Percentiles rank a stretch among this genome's conserved stretches.
Evolutionary conservation across 1,284 basidiomycete species (phyloP).

Genomic region (Rhodotorula sp.): DNA sequence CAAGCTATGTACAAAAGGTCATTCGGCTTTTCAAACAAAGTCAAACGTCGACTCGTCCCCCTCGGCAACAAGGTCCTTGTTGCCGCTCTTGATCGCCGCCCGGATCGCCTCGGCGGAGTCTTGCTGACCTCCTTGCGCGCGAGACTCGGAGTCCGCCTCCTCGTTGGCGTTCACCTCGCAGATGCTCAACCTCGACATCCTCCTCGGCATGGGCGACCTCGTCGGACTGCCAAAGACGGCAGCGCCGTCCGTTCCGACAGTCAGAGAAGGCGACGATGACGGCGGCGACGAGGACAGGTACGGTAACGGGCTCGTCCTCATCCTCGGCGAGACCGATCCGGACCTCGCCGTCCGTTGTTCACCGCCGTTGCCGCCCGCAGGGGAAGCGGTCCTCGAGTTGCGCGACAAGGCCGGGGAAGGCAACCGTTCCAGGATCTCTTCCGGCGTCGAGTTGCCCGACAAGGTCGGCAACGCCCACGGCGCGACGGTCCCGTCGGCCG

Average conservation of each 20-base stretch:
- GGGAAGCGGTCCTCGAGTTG: neutral
- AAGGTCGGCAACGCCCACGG: conserved; percentile 29
- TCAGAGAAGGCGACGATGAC: too few relatives aligned
- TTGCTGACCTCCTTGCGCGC: neutral
- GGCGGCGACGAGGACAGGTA: neutral
- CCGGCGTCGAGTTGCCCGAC: conserved; percentile 2
- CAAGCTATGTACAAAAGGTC: neutral
- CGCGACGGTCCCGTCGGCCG: conserved; percentile 25
- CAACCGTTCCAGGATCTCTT: conserved; percentile 7
- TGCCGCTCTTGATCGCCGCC: neutral
- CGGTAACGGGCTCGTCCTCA: neutral
- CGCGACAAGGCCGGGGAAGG: conserved; percentile 1
- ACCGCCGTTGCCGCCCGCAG: neutral
- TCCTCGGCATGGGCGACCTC: neutral
- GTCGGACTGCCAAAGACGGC: neutral
- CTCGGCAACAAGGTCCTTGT: neutral
- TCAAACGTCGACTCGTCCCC: conserved; percentile 2
- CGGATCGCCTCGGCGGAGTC: neutral
- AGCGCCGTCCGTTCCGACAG: neutral
- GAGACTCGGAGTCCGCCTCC: neutral
- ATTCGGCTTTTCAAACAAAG: neutral
- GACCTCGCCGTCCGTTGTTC: neutral
- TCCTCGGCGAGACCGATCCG: neutral
- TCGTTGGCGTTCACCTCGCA: neutral
- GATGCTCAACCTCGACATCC: neutral